Evolutionary conservation across 768 basidiomycete species (phyloP).

Genomic region (Boletus huronensis): DNA sequence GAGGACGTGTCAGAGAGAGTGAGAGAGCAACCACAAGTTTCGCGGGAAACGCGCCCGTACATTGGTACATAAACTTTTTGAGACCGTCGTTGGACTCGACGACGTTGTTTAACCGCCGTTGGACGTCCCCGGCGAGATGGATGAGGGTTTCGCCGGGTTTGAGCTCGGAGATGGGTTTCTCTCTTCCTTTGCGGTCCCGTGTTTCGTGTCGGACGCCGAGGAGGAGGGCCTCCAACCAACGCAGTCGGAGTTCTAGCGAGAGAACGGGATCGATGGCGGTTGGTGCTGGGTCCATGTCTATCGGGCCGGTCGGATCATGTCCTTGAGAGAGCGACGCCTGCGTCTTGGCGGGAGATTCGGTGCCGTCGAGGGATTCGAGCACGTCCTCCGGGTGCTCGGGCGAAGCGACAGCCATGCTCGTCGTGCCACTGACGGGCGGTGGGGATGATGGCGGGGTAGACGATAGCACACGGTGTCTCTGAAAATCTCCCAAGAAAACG

Average conservation of each 20-base stretch:
- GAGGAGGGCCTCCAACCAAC: conserved; percentile 79
- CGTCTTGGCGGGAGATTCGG: conserved; percentile 18
- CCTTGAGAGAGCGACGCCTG: conserved; percentile 4
- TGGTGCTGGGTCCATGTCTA: conserved; percentile 1
- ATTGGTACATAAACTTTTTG: conserved; percentile 70
- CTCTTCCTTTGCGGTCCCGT: conserved; percentile 39
- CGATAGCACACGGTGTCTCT: conserved; percentile 60
- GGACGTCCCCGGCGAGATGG: conserved; percentile 58
- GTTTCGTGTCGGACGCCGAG: conserved; percentile 55
- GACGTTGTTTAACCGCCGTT: conserved; percentile 50
- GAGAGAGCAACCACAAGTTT: not conserved
- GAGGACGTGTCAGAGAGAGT: not conserved
- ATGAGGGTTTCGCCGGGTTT: conserved; percentile 55
- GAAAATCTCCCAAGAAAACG: conserved; percentile 77
- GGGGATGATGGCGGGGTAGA: conserved; percentile 51
- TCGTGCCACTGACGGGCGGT: conserved; percentile 25
- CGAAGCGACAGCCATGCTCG: conserved; percentile 13
- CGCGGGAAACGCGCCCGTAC: conserved; percentile 38
- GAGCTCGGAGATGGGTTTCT: conserved; percentile 33
- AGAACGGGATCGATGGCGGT: conserved; percentile 55
- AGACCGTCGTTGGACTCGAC: conserved; percentile 70
- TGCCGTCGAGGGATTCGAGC: conserved; percentile 22
- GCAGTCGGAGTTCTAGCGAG: conserved; percentile 69
- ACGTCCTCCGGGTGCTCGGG: conserved; percentile 16
- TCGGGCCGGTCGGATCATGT: conserved; percentile 3